Evolutionary conservation across 1,284 basidiomycete species (phyloP).

Genomic region (Malassezia globosa): DNA sequence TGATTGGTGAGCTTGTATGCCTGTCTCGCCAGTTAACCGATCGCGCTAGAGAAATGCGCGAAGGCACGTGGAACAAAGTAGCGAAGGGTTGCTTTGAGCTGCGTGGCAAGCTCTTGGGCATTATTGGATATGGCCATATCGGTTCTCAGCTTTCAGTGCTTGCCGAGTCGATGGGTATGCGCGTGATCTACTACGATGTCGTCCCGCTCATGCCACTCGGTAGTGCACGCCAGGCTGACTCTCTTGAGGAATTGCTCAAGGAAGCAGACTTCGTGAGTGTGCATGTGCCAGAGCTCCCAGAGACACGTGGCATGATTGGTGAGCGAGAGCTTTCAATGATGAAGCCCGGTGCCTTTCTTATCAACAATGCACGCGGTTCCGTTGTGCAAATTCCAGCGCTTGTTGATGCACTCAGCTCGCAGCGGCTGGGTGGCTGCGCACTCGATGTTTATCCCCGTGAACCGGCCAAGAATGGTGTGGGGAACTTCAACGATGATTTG

Average conservation of each 20-base stretch:
- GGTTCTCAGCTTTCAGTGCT: slow-evolving; percentile 94
- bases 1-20: slow-evolving; percentile 83
- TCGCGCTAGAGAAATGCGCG: slow-evolving; percentile 72
- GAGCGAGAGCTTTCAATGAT: slow-evolving; percentile 67
- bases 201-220: slow-evolving; percentile 97
- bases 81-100: slow-evolving; percentile 97
- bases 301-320: slow-evolving; percentile 90
- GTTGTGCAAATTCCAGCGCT: slow-evolving; percentile 92
- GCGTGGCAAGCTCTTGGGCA: slow-evolving; percentile 92
- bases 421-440: slow-evolving; percentile 82
- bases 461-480: slow-evolving; percentile 75
- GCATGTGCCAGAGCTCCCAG: slow-evolving; percentile 90
- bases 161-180: slow-evolving; percentile 90
- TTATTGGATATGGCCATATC: slow-evolving; percentile 97
- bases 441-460: slow-evolving; percentile 91
- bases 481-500: slow-evolving; percentile 54
- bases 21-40: slow-evolving; percentile 90
- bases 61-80: slow-evolving; percentile 95
- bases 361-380: slow-evolving; percentile 93
- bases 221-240: slow-evolving; percentile 76
- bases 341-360: slow-evolving; percentile 88
- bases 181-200: slow-evolving; percentile 90
- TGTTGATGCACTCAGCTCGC: slow-evolving; percentile 65
- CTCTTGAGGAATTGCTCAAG: slow-evolving; percentile 64
- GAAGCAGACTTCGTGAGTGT: slow-evolving; percentile 87